phyloP scores from a whole-genome alignment of 768 basidiomycete species.

The Pleurotus ostreatus region DNA sequence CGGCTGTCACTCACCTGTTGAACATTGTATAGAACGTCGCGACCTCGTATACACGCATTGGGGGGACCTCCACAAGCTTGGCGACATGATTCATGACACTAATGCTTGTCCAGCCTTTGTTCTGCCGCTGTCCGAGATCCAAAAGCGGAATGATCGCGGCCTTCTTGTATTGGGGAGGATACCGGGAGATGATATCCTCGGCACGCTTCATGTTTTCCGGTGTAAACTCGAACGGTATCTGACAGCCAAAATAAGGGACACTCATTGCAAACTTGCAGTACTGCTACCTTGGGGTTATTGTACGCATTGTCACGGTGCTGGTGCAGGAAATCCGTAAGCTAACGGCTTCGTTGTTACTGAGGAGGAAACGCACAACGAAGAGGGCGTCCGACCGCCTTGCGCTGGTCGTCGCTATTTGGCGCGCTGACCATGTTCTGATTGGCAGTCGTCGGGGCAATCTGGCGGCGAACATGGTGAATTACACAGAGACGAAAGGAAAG shows the following conservation, averaged over 20 bases:
- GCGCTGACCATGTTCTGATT: slow-evolving; percentile 14
- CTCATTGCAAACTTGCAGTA: background rate
- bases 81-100: slow-evolving; percentile 99
- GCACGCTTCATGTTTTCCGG: slow-evolving; percentile 81
- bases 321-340: slow-evolving; percentile 13
- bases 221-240: slow-evolving; percentile 91
- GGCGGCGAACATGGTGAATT: slow-evolving; percentile 25
- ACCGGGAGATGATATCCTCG: slow-evolving; percentile 85
- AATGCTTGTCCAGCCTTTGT: slow-evolving; percentile 97
- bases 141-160: slow-evolving; percentile 96
- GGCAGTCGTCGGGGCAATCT: slow-evolving; percentile 29
- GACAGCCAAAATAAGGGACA: slow-evolving; percentile 3
- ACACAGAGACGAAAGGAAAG: background rate
- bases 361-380: slow-evolving; percentile 65
- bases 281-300: slow-evolving; percentile 82
- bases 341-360: background rate
- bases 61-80: slow-evolving; percentile 86
- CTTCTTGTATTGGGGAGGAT: slow-evolving; percentile 98
- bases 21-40: slow-evolving; percentile 99
- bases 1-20: slow-evolving; percentile 67
- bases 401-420: slow-evolving; percentile 38
- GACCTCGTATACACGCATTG: slow-evolving; percentile 99
- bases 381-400: slow-evolving; percentile 73
- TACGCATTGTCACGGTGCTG: slow-evolving; percentile 94
- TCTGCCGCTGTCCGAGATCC: slow-evolving; percentile 95